These are phyloP conservation scores for Fusarium equiseti DNA, from an alignment of 2,329 filamentous ascomycete genomes.

Conservation along the genomic window DNA sequence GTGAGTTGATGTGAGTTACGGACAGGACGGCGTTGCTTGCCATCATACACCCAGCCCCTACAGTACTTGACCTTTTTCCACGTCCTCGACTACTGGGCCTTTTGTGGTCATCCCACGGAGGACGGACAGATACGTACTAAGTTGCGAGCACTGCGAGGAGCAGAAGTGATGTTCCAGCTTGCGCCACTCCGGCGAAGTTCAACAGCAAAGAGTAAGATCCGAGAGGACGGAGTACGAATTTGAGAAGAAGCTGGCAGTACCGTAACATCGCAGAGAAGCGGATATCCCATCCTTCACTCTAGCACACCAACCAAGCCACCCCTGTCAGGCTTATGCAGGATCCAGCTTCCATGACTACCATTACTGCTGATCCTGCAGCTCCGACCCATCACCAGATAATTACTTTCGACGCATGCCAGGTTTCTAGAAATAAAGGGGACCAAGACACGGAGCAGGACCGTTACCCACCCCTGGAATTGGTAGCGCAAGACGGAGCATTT, in stretches of 20 bases:
- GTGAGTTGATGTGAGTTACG: not conserved
- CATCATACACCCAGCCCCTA: slow-evolving; percentile 2
- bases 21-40: not conserved
- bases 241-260: slow-evolving; percentile 7
- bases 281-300: slow-evolving; percentile 6
- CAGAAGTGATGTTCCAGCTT: slow-evolving; percentile 13
- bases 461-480: slow-evolving; percentile 27
- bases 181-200: slow-evolving; percentile 11
- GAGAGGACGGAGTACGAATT: slow-evolving; percentile 12
- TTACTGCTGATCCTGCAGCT: slow-evolving; percentile 24
- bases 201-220: not conserved
- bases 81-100: slow-evolving; percentile 1
- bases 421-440: slow-evolving; percentile 42
- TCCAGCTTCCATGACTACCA: slow-evolving; percentile 11
- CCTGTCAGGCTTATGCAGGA: slow-evolving; percentile 22
- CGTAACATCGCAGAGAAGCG: slow-evolving; percentile 15
- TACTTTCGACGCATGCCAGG: slow-evolving; percentile 29
- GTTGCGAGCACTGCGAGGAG: not conserved
- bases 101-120: slow-evolving; percentile 2
- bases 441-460: slow-evolving; percentile 38
- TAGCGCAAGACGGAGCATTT: slow-evolving; percentile 21
- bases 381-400: slow-evolving; percentile 23
- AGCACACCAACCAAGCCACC: slow-evolving; percentile 3
- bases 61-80: not conserved
- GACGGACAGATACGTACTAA: slow-evolving; percentile 7